Percentiles rank a stretch among this genome's conserved stretches.
These are phyloP conservation scores for Myxozyma nipponensis DNA, from an alignment of 805 yeast genomes.

Conservation along the genomic window DNA sequence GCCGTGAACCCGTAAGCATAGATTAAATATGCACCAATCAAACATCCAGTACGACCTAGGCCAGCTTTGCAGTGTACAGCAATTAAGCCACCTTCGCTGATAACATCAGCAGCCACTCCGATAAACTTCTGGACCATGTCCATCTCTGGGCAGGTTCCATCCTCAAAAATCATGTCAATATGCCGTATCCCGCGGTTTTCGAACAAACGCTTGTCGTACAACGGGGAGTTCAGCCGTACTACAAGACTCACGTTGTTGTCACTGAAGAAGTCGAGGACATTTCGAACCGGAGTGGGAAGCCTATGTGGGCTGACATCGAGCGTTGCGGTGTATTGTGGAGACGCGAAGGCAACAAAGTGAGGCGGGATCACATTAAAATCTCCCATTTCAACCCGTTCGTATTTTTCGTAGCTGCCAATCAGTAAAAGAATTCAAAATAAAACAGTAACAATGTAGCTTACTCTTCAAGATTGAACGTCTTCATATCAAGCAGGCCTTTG, in stretches of 20 bases:
- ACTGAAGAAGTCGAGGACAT: conserved; percentile 74
- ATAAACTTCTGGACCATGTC: conserved; percentile 87
- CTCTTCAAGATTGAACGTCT: conserved; percentile 83
- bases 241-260: conserved; percentile 77
- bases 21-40: conserved; percentile 94
- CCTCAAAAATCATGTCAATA: conserved; percentile 94
- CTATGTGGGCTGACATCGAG: conserved; percentile 31
- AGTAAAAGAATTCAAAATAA: neutral
- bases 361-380: conserved; percentile 89
- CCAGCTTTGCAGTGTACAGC: conserved; percentile 99
- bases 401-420: conserved; percentile 52
- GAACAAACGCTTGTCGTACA: conserved; percentile 82
- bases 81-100: conserved; percentile 66
- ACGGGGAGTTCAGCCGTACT: conserved; percentile 85
- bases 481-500: conserved; percentile 79
- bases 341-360: conserved; percentile 95
- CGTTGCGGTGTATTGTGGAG: conserved; percentile 57
- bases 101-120: conserved; percentile 91
- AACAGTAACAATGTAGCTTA: conserved; percentile 39
- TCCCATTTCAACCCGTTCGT: conserved; percentile 95
- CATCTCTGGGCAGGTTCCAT: conserved; percentile 96
- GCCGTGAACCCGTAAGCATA: conserved; percentile 98
- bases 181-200: conserved; percentile 80
- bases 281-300: conserved; percentile 47
- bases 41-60: conserved; percentile 94